Evolutionary conservation across 2,329 filamentous ascomycete genomes (phyloP).

Genomic region (Phialophora tarda): DNA sequence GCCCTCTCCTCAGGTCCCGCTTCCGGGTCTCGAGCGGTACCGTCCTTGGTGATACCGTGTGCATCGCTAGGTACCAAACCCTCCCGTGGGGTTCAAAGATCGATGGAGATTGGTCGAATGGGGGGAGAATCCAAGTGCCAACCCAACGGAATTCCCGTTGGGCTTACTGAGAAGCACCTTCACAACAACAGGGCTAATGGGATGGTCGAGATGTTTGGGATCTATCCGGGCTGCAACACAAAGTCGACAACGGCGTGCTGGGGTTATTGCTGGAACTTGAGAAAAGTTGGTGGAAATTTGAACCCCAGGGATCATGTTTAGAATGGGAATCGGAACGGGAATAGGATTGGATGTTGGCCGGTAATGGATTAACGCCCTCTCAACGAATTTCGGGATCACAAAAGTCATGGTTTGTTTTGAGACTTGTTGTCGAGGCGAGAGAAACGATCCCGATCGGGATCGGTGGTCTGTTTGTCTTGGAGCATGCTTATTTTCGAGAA

Average conservation of each 20-base stretch:
- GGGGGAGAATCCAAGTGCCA: neutral
- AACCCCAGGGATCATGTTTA: neutral
- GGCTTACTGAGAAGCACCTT: neutral
- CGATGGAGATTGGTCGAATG: neutral
- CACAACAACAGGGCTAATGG: neutral
- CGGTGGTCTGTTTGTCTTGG: too few species aligned
- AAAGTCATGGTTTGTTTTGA: neutral
- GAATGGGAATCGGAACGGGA: neutral
- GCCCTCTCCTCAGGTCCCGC: neutral
- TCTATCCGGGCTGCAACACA: neutral
- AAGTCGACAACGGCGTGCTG: neutral
- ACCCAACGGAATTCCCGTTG: neutral
- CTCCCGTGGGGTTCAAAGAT: too few species aligned
- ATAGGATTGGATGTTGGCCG: neutral
- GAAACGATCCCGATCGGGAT: neutral
- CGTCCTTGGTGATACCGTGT: too few species aligned
- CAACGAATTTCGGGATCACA: neutral
- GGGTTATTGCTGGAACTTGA: neutral
- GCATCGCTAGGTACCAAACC: too few species aligned
- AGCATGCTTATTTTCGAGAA: too few species aligned
- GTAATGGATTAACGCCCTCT: neutral
- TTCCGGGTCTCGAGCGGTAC: neutral
- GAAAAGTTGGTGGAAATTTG: neutral
- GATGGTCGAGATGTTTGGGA: neutral
- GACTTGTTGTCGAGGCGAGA: neutral